Conservation (phyloP, 2,329 filamentous ascomycete species). For the Aspergillus niger region DNA sequence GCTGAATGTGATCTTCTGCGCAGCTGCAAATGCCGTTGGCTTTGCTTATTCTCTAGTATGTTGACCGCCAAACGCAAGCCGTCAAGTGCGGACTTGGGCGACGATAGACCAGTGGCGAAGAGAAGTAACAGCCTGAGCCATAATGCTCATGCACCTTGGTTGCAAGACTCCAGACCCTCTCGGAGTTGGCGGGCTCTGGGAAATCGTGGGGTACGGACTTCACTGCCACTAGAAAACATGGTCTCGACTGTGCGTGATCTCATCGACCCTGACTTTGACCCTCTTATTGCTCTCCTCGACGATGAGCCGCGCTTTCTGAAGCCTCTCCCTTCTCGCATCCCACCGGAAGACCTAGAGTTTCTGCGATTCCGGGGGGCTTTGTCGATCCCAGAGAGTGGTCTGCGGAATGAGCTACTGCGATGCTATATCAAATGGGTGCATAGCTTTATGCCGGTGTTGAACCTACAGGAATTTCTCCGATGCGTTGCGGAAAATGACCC, state of each 20-base stretch:
- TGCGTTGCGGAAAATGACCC: conserved; percentile 66
- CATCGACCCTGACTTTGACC: conserved; percentile 43
- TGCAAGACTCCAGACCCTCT: conserved; percentile 29
- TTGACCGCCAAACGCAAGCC: conserved; percentile 33
- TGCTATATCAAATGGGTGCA: conserved; percentile 84
- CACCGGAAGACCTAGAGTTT: conserved; percentile 76
- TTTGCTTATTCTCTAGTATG: conserved; percentile 22
- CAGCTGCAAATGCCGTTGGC: conserved; percentile 19
- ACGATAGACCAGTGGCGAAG: conserved; percentile 23
- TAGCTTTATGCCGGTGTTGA: conserved; percentile 85
- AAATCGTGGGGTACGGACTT: conserved; percentile 31
- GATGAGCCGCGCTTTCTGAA: conserved; percentile 67
- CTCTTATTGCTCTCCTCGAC: conserved; percentile 39
- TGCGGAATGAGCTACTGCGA: conserved; percentile 76
- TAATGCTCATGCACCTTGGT: conserved; percentile 36
- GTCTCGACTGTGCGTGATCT: conserved; percentile 41
- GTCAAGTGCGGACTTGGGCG: conserved; percentile 22
- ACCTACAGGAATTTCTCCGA: conserved; percentile 57
- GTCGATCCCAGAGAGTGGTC: conserved; percentile 64
- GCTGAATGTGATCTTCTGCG: conserved; percentile 1
- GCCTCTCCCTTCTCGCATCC: conserved; percentile 71
- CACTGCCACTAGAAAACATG: conserved; percentile 41
- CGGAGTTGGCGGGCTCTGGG: conserved; percentile 33
- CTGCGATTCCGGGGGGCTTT: conserved; percentile 78
- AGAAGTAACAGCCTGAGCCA: conserved; percentile 31